phyloP scores from a whole-genome alignment of 108 stramenopile genomes.

The Aurantiochytrium sp. region DNA sequence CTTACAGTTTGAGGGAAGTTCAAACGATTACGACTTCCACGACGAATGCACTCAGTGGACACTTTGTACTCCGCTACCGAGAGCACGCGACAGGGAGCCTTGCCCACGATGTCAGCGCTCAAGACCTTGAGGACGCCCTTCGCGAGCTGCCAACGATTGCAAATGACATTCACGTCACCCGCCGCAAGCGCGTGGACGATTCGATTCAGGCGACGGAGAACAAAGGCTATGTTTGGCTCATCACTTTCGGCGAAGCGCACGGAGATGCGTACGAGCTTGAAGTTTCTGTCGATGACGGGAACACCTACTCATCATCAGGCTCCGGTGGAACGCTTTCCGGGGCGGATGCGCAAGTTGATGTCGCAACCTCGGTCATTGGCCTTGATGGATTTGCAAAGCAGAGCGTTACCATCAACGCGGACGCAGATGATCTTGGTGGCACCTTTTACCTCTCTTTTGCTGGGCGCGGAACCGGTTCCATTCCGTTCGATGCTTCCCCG shows the following conservation, averaged over 20 bases:
- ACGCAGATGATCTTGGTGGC: slow-evolving; percentile 17
- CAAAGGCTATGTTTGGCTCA: slow-evolving; percentile 28
- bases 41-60: slow-evolving; percentile 40
- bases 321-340: not conserved
- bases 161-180: not conserved
- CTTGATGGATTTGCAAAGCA: not conserved
- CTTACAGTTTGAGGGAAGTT: slow-evolving; percentile 36
- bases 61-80: slow-evolving; percentile 48
- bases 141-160: slow-evolving; percentile 50
- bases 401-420: not conserved
- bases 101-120: slow-evolving; percentile 35
- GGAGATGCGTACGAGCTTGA: not conserved
- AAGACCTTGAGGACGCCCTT: slow-evolving; percentile 40
- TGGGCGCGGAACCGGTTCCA: slow-evolving; percentile 47
- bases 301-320: not conserved
- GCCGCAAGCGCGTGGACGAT: not conserved
- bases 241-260: slow-evolving; percentile 23
- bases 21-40: slow-evolving; percentile 41
- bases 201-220: not conserved
- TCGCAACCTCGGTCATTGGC: not conserved
- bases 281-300: not conserved
- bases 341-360: not conserved
- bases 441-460: slow-evolving; percentile 3
- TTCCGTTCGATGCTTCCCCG: slow-evolving; percentile 65
- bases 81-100: slow-evolving; percentile 45